Base-by-base conservation (phyloP, 176 grass and related monocot species). In the Avena atlantica region DNA sequence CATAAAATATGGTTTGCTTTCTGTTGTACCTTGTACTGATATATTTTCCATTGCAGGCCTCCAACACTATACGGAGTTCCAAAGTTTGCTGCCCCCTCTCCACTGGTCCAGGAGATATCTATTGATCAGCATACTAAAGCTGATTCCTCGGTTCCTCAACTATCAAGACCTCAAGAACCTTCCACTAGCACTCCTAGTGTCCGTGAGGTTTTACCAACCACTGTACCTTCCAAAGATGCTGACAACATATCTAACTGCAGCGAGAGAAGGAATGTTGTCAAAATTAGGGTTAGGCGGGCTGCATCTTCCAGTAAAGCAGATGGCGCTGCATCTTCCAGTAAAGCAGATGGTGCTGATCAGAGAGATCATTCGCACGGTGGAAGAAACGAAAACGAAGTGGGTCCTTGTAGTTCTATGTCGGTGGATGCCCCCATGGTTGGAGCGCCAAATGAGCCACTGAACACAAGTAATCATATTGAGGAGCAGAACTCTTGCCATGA, bases 201-300 rank as follows among this genome's bases (percentile, higher is more conserved):
- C 55, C 80, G 69, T 56, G 93, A 93, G 80, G 84, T 89, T 77
- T 87, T 90, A 51, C 88, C 88, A 24, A 37, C 90, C 81, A 83
- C 85, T 56, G 95, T 84, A 74, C 92, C 92, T 24, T 60, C 55
- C 49, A 98, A 94, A 86, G 97, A 99, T 78, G 87, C 89, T 24
- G 92, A 94, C 80, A 94, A 88, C 89, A 60, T 96, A 91, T 98
- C 97, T 53, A 93, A 92, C 86, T 88, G 94, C 85, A 99, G 97
- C 8, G 92, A 94, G 70, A 94, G 90, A 83, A 99, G 81, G 88
- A 99, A 96, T 58, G 90, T 96, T 3, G 71, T 99, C 29, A 99
- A 99, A 91, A 94, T 99, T 61, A 92, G 89, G 89, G 92, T 96
- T 65, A 96, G 81, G 59, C 90, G 87, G 59, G 72, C 81, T 82